These are phyloP conservation scores for Monilinia fructigena DNA, from an alignment of 2,329 filamentous ascomycete genomes.

Conservation along the genomic window DNA sequence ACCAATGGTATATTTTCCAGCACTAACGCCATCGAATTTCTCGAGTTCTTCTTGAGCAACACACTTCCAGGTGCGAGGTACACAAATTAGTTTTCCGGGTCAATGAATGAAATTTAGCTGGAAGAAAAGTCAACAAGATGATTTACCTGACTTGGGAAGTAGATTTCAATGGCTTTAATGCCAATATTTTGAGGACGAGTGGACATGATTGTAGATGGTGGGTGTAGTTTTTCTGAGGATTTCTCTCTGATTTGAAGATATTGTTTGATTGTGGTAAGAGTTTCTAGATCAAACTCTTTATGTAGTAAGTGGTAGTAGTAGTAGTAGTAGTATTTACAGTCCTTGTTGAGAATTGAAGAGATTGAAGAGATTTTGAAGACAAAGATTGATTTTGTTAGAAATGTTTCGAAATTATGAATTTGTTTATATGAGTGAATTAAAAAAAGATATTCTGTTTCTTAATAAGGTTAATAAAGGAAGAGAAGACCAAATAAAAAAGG, in stretches of 20 bases:
- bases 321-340: slow-evolving; percentile 15
- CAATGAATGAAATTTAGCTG: neutral
- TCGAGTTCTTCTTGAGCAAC: slow-evolving; percentile 81
- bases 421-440: neutral
- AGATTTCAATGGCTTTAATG: slow-evolving; percentile 91
- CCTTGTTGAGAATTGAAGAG: neutral
- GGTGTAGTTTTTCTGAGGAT: slow-evolving; percentile 28
- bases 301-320: no score
- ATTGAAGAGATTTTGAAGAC: slow-evolving; percentile 12
- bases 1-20: slow-evolving; percentile 88
- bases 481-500: neutral
- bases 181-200: slow-evolving; percentile 81
- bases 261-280: neutral
- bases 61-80: slow-evolving; percentile 53
- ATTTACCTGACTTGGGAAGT: slow-evolving; percentile 80
- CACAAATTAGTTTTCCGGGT: slow-evolving; percentile 16
- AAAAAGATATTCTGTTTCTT: neutral
- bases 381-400: slow-evolving; percentile 21
- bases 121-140: neutral
- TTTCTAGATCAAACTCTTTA: neutral
- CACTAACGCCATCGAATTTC: slow-evolving; percentile 79
- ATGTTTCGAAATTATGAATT: slow-evolving; percentile 17
- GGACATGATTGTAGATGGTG: slow-evolving; percentile 54
- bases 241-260: slow-evolving; percentile 7
- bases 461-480: neutral